A percentile compares a stretch with the other conserved stretches of the same genome.
Evolutionary conservation across 192 early-diverging fungal genomes (phyloP).

Genomic region (Entomortierella parvispora): DNA sequence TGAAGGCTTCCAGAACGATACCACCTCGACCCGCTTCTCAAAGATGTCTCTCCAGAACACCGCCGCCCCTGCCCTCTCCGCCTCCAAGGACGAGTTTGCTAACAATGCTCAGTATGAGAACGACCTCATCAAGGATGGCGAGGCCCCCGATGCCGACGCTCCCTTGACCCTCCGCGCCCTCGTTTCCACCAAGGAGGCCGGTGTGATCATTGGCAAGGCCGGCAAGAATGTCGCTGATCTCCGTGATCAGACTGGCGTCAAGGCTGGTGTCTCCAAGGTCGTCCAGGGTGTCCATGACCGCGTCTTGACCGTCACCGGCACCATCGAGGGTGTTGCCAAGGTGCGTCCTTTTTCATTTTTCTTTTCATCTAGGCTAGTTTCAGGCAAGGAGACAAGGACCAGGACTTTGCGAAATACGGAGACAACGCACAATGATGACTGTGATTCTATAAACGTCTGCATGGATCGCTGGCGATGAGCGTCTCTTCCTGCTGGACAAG

Average conservation of each 20-base stretch:
- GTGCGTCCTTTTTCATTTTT: slow-evolving; percentile 42
- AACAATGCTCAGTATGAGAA: slow-evolving; percentile 23
- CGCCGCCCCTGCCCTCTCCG: neutral
- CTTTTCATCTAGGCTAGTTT: neutral
- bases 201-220: slow-evolving; percentile 84
- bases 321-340: slow-evolving; percentile 77
- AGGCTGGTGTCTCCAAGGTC: slow-evolving; percentile 92
- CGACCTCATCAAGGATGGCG: slow-evolving; percentile 13
- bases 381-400: neutral
- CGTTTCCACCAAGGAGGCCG: slow-evolving; percentile 93
- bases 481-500: too few relatives aligned
- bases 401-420: neutral
- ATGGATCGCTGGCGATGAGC: too few relatives aligned
- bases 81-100: slow-evolving; percentile 9
- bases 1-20: too few relatives aligned
- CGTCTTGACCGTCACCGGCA: slow-evolving; percentile 79
- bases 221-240: slow-evolving; percentile 92
- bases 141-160: slow-evolving; percentile 18
- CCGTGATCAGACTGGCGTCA: slow-evolving; percentile 85
- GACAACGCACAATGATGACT: neutral
- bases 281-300: slow-evolving; percentile 89
- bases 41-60: neutral
- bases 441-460: neutral
- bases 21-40: too few relatives aligned
- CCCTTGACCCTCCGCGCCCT: slow-evolving; percentile 71